Evolutionary conservation across 2,329 filamentous ascomycete species (phyloP).

Genomic region (Colletotrichum viniferum): DNA sequence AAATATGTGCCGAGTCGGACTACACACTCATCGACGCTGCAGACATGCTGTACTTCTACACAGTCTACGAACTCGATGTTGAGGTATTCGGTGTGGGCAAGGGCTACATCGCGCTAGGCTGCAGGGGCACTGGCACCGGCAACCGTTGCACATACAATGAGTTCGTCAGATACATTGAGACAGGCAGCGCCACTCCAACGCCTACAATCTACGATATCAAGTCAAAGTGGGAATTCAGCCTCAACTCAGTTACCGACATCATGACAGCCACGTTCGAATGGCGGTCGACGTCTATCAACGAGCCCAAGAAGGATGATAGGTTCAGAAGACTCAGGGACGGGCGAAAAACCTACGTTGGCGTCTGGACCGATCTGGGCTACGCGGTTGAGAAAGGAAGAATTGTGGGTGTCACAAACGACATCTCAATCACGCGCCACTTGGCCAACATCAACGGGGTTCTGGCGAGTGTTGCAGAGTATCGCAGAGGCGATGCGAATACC

Average conservation of each 20-base stretch:
- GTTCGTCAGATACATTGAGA: not conserved
- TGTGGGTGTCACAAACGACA: not conserved
- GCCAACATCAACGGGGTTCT: not conserved
- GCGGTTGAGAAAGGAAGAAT: not conserved
- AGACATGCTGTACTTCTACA: not conserved
- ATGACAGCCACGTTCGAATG: not conserved
- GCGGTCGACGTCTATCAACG: not conserved
- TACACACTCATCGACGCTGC: not conserved
- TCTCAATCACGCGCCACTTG: not conserved
- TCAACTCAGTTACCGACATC: not conserved
- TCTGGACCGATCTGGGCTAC: not conserved
- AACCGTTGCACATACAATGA: not conserved
- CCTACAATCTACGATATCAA: not conserved
- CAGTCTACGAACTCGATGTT: not conserved
- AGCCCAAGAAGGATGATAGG: not conserved
- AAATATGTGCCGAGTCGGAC: not conserved
- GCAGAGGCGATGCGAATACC: not conserved
- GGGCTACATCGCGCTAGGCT: not conserved
- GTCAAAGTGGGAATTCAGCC: not conserved
- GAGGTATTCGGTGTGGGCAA: not conserved
- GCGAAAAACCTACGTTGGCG: not conserved
- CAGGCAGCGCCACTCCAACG: not conserved
- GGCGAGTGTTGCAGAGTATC: not conserved
- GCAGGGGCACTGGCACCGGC: not conserved
- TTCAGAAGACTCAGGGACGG: not conserved